Evolutionary conservation across 306 rosid species (phyloP).

Genomic region (Cyamopsis tetragonoloba): DNA sequence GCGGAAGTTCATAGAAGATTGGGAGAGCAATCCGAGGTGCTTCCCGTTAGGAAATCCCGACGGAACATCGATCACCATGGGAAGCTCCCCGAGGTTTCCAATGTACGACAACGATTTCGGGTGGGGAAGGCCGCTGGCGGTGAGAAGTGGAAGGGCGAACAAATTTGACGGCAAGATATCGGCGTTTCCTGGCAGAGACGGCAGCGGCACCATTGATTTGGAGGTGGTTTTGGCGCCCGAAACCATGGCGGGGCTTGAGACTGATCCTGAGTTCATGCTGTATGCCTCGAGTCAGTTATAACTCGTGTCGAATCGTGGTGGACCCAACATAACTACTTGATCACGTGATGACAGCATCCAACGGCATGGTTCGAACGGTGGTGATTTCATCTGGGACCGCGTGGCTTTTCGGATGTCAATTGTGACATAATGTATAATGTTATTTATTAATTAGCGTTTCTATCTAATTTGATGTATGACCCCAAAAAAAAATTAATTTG

Average conservation of each 20-base stretch:
- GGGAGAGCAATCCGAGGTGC: conserved; percentile 70
- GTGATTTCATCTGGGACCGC: not conserved
- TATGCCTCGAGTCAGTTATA: conserved; percentile 41
- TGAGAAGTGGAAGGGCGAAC: conserved; percentile 73
- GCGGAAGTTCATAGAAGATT: conserved; percentile 55
- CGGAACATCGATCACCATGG: conserved; percentile 84
- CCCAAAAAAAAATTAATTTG: too few relatives aligned
- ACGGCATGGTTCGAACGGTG: not conserved
- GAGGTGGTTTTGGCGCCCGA: conserved; percentile 79
- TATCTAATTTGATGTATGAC: too few relatives aligned
- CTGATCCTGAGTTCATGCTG: conserved; percentile 77
- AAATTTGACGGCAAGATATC: conserved; percentile 93
- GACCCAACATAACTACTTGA: not conserved
- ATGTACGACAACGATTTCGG: conserved; percentile 89
- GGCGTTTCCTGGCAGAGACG: conserved; percentile 79
- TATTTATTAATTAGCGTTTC: not conserved
- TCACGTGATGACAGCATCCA: not conserved
- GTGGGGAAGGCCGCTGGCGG: conserved; percentile 87
- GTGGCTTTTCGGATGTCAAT: not conserved
- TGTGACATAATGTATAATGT: conserved; percentile 14
- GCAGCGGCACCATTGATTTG: conserved; percentile 67
- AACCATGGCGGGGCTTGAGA: conserved; percentile 63
- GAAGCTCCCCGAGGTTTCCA: conserved; percentile 91
- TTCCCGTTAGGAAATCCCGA: conserved; percentile 85
- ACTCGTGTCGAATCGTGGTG: not conserved